phyloP scores from a whole-genome alignment of 2,329 filamentous ascomycete genomes.

The Colletotrichum siamense region DNA sequence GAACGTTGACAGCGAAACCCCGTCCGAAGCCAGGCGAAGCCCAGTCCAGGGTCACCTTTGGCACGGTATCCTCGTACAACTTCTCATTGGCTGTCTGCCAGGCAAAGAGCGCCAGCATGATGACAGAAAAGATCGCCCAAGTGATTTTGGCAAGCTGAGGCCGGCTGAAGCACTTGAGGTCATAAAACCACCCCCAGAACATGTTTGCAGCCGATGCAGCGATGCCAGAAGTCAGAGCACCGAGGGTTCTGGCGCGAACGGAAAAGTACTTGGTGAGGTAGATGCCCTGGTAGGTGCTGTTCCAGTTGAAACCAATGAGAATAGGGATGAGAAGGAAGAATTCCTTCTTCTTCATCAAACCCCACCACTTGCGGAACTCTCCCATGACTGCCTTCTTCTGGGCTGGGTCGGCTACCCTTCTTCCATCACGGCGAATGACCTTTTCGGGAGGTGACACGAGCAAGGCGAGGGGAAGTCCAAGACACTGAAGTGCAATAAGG shows the following conservation, averaged over 20 bases:
- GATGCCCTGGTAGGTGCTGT: conserved; percentile 54
- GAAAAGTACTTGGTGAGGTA: conserved; percentile 59
- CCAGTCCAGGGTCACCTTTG: conserved; percentile 50
- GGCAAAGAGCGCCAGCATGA: conserved; percentile 48
- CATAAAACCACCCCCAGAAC: conserved; percentile 56
- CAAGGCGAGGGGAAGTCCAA: conserved; percentile 49
- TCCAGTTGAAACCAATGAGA: conserved; percentile 56
- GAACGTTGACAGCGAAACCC: conserved; percentile 52
- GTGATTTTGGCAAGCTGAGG: conserved; percentile 46
- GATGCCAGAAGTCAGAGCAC: conserved; percentile 49
- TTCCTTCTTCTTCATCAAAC: conserved; percentile 45
- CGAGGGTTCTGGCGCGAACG: conserved; percentile 51
- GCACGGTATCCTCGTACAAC: conserved; percentile 42
- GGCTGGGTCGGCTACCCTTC: conserved; percentile 31
- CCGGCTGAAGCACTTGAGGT: conserved; percentile 45
- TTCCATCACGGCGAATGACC: conserved; percentile 43
- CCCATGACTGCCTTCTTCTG: conserved; percentile 41
- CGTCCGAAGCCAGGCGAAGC: conserved; percentile 46
- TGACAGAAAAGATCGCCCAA: conserved; percentile 43
- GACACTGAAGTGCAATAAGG: conserved; percentile 48
- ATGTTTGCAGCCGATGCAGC: conserved; percentile 50
- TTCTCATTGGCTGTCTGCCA: conserved; percentile 56
- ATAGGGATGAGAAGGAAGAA: conserved; percentile 55
- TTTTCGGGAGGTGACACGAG: conserved; percentile 51
- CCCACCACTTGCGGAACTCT: conserved; percentile 41